These are phyloP conservation scores for Wallacemonas sp. DNA, from an alignment of 208 protist species.

Conservation along the genomic window DNA sequence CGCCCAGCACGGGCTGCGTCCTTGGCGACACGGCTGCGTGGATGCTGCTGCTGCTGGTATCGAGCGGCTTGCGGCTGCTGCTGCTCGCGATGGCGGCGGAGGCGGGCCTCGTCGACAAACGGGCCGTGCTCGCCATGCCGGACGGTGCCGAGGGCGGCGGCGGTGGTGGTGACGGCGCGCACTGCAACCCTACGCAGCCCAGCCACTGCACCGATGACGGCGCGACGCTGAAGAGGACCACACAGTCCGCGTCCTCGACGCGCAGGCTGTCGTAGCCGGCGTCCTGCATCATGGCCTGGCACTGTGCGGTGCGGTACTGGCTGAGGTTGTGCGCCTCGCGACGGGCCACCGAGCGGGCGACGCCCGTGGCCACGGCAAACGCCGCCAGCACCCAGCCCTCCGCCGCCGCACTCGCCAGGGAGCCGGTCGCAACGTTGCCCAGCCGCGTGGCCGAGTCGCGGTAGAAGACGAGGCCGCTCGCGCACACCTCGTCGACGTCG, in stretches of 20 bases:
- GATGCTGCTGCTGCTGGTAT: no score
- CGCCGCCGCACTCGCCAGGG: slow-evolving; percentile 13
- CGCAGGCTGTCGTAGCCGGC: slow-evolving; percentile 65
- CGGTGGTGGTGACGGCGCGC: neutral
- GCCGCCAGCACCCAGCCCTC: slow-evolving; percentile 58
- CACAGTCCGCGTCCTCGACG: slow-evolving; percentile 20
- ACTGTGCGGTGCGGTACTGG: slow-evolving; percentile 62
- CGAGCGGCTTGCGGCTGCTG: no score
- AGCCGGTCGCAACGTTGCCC: slow-evolving; percentile 19
- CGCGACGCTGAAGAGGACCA: neutral
- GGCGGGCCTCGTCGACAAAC: neutral
- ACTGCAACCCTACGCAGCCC: slow-evolving; percentile 44
- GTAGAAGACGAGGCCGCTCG: slow-evolving; percentile 63
- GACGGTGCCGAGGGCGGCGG: neutral
- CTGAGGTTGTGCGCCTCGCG: slow-evolving; percentile 53
- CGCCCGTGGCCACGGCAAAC: slow-evolving; percentile 55
- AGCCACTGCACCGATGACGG: slow-evolving; percentile 15
- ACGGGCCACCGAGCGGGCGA: slow-evolving; percentile 41
- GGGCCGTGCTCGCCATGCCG: no score
- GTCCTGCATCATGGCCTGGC: slow-evolving; percentile 59
- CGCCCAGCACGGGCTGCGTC: no score
- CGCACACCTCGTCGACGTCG: slow-evolving; percentile 50
- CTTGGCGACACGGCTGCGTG: no score
- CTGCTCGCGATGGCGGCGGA: no score
- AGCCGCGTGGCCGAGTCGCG: slow-evolving; percentile 33